These are phyloP conservation scores for Fusarium guadeloupense DNA, from an alignment of 2,329 filamentous ascomycete genomes.

Conservation along the genomic window DNA sequence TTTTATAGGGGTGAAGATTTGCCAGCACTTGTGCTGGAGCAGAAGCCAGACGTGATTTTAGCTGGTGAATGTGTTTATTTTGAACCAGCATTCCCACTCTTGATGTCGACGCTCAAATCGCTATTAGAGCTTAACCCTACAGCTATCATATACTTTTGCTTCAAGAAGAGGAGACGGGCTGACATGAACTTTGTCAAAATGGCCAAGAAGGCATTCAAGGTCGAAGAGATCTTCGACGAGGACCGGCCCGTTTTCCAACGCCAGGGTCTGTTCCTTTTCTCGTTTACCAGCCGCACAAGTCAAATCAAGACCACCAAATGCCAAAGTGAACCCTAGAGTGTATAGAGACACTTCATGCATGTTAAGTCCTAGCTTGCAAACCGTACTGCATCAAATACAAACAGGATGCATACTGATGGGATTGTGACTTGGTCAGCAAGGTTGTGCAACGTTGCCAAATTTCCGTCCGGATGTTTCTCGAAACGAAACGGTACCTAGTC, in stretches of 20 bases:
- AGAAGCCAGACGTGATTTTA: conserved; percentile 81
- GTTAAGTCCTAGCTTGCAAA: conserved; percentile 2
- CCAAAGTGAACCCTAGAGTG: conserved; percentile 21
- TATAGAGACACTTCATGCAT: conserved; percentile 21
- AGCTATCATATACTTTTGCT: conserved; percentile 81
- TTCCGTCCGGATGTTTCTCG: conserved; percentile 5
- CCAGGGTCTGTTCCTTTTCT: conserved; percentile 69
- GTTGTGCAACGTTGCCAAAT: conserved; percentile 24
- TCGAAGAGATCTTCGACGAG: conserved; percentile 70
- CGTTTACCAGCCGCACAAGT: conserved; percentile 57
- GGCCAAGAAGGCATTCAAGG: conserved; percentile 71
- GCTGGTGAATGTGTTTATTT: conserved; percentile 98
- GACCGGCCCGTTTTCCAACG: conserved; percentile 66
- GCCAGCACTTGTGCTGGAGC: conserved; percentile 60
- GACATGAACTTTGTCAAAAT: conserved; percentile 79
- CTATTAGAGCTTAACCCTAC: conserved; percentile 77
- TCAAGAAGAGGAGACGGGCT: conserved; percentile 88
- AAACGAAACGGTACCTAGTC: conserved; percentile 15
- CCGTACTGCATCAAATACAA: conserved; percentile 4
- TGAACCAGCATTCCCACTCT: conserved; percentile 90
- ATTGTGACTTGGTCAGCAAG: conserved; percentile 20
- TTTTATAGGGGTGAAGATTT: conserved; percentile 67
- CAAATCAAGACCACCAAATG: conserved; percentile 25
- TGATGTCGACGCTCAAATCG: conserved; percentile 80
- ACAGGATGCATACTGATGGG: conserved; percentile 1